A percentile compares a stretch with the other conserved stretches of the same genome.
phyloP scores from a whole-genome alignment of 2,329 filamentous ascomycete species.

The Colletotrichum eleusines region DNA sequence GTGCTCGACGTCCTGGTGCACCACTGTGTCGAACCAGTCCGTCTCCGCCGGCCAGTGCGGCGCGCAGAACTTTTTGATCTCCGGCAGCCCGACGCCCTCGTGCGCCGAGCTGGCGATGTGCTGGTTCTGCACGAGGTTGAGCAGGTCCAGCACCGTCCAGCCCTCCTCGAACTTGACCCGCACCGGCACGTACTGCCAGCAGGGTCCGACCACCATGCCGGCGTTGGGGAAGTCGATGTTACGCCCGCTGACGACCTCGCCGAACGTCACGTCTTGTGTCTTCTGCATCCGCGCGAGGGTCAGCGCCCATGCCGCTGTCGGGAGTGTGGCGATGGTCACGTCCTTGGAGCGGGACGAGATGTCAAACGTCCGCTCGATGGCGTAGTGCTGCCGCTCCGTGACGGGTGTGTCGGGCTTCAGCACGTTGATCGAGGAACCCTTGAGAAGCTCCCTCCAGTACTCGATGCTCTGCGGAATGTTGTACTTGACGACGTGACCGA shows the following conservation, averaged over 20 bases:
- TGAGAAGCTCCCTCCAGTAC: slow-evolving; percentile 72
- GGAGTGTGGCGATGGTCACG: slow-evolving; percentile 72
- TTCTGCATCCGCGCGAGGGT: slow-evolving; percentile 67
- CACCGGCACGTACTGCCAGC: slow-evolving; percentile 76
- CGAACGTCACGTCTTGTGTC: slow-evolving; percentile 71
- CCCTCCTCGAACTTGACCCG: slow-evolving; percentile 65
- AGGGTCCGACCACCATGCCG: slow-evolving; percentile 72
- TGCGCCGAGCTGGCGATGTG: slow-evolving; percentile 67
- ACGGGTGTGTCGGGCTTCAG: slow-evolving; percentile 56
- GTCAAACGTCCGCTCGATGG: slow-evolving; percentile 57
- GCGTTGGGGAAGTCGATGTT: slow-evolving; percentile 67
- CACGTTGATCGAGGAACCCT: slow-evolving; percentile 62
- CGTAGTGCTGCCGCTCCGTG: slow-evolving; percentile 54
- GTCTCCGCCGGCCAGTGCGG: slow-evolving; percentile 54
- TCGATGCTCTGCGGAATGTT: slow-evolving; percentile 63
- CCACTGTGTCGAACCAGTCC: slow-evolving; percentile 66
- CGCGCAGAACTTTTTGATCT: slow-evolving; percentile 63
- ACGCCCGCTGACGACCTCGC: slow-evolving; percentile 74
- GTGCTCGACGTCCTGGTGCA: slow-evolving; percentile 71
- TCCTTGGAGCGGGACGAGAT: slow-evolving; percentile 63
- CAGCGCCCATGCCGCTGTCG: slow-evolving; percentile 76
- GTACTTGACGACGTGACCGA: slow-evolving; percentile 56
- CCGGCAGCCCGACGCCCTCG: slow-evolving; percentile 65
- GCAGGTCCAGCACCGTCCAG: slow-evolving; percentile 66
- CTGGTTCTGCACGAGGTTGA: slow-evolving; percentile 67